phyloP scores from a whole-genome alignment of 1,284 basidiomycete species.

The Fomitopsis betulina region DNA sequence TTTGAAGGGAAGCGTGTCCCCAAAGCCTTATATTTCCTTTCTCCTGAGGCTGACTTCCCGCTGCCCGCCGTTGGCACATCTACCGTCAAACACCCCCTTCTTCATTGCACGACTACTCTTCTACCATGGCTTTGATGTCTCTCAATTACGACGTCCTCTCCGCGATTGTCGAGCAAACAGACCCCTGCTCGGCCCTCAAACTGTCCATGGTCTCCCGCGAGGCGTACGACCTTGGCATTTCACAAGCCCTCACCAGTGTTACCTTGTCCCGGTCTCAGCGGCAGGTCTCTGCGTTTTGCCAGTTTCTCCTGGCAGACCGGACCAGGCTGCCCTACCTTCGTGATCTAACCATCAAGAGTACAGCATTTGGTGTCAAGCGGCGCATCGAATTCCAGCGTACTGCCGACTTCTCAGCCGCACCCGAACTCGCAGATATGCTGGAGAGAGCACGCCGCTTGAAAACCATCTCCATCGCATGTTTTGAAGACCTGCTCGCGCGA shows the following conservation, averaged over 20 bases:
- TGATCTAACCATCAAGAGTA: constrained; percentile 5
- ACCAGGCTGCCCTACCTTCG: constrained; percentile 3
- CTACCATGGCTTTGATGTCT: constrained; percentile 5
- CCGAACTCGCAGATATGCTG: constrained; percentile 3
- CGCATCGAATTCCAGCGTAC: constrained; percentile 8
- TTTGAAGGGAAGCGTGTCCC: background rate
- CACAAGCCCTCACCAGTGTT: constrained; percentile 7
- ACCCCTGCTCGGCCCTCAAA: constrained; percentile 4
- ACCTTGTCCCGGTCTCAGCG: constrained; percentile 7
- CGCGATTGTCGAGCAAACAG: constrained; percentile 8
- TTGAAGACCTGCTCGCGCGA: constrained; percentile 5
- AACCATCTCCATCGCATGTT: constrained; percentile 6
- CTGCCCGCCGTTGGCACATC: background rate
- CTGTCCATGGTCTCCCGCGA: constrained; percentile 10
- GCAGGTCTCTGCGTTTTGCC: constrained; percentile 7
- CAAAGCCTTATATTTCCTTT: background rate
- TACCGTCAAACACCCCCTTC: background rate
- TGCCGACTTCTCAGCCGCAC: constrained; percentile 6
- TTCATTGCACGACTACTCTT: background rate
- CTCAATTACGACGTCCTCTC: constrained; percentile 13
- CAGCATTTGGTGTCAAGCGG: constrained; percentile 6
- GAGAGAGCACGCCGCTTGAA: constrained; percentile 1
- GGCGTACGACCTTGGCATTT: constrained; percentile 6
- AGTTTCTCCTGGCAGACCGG: constrained; percentile 3
- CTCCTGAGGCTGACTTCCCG: background rate